Base-by-base conservation (phyloP, 2,329 filamentous ascomycete species). In the Magnaporthiopsis rhizophila region DNA sequence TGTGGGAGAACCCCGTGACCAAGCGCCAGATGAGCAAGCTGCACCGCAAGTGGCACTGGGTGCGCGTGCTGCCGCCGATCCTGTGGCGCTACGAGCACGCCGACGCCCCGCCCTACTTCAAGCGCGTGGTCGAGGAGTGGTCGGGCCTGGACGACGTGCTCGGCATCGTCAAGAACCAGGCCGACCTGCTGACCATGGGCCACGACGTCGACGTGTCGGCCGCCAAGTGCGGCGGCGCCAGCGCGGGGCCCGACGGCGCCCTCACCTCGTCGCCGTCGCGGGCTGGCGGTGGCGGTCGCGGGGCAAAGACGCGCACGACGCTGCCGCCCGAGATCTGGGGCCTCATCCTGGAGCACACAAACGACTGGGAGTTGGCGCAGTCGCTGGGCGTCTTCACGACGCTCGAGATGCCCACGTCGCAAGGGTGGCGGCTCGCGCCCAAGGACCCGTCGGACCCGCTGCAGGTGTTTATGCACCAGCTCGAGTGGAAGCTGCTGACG, bases 1-100 rank as follows among this genome's bases (percentile, higher is more conserved):
- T 94, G 86, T 96, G 92, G 92, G 87, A 93, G 72, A 92, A 95
- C 71, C 91, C 92, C 2, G 88, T 93, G 77, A 96, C 91, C 21
- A 91, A 90, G 77, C 89, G 92, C 71, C 92, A 97, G 72, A 83
- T 97, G 66, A 89, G 86, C 75, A 95, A 96, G 76, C 86, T 97
- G 58, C 84, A 88, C 68, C 81, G 86, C 67, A 93, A 92, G 74
- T 96, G 91, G 91, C 88, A 88, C 63, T 97, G 92, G 91, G 85
- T 97, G 63, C 85, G 89, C 67, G 86, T 95, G 58, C 83, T 97
- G 73, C 83, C 89, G 58, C 92, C 93, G 0, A 86, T 96, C 45
- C 76, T 96, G 21, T 97, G 91, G 91, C 86, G 88, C 68, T 95
- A 91, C 72, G 87, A 90, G 67, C 79, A 69, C 58, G 26, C 15